These are phyloP conservation scores for Sparassis latifolia DNA, from an alignment of 1,284 basidiomycete species.

Conservation along the genomic window DNA sequence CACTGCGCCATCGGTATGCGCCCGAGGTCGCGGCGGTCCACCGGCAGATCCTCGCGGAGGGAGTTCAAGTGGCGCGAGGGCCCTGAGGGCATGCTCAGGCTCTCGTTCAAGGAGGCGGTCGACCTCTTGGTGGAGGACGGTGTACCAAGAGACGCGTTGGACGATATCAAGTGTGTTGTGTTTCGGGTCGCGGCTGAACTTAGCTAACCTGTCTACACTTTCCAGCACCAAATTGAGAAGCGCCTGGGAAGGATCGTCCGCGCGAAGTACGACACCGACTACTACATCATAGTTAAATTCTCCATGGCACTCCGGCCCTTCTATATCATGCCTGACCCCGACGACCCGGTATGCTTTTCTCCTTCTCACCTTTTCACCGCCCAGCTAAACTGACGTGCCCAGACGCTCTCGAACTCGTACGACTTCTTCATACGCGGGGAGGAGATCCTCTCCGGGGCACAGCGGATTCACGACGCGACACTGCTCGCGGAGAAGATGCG, in stretches of 20 bases:
- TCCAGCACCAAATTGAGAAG: slow-evolving; percentile 87
- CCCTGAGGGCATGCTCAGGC: slow-evolving; percentile 71
- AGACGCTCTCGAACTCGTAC: slow-evolving; percentile 95
- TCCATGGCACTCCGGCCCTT: slow-evolving; percentile 91
- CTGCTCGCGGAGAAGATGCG: slow-evolving; percentile 84
- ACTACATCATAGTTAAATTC: slow-evolving; percentile 98
- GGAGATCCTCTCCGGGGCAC: slow-evolving; percentile 96
- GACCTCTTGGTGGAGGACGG: slow-evolving; percentile 82
- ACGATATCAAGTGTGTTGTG: slow-evolving; percentile 74
- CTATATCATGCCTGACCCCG: slow-evolving; percentile 96
- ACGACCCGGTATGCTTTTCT: slow-evolving; percentile 60
- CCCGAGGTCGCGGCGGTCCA: slow-evolving; percentile 80
- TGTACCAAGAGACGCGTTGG: slow-evolving; percentile 65
- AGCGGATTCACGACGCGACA: slow-evolving; percentile 90
- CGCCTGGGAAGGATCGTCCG: slow-evolving; percentile 85
- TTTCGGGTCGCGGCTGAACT: too few species aligned
- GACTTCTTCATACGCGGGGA: slow-evolving; percentile 99
- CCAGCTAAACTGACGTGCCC: not conserved
- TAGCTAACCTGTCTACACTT: not conserved
- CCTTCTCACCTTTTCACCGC: slow-evolving; percentile 3
- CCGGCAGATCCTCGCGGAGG: slow-evolving; percentile 87
- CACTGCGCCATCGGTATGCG: slow-evolving; percentile 70
- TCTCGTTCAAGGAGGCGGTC: slow-evolving; percentile 86
- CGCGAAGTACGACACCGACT: slow-evolving; percentile 93
- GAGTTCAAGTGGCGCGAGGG: slow-evolving; percentile 86